Evolutionary conservation across 768 basidiomycete species (phyloP), one percentile per base, ranked within the genome.

Genomic region (Pleurotus cornucopiae): DNA sequence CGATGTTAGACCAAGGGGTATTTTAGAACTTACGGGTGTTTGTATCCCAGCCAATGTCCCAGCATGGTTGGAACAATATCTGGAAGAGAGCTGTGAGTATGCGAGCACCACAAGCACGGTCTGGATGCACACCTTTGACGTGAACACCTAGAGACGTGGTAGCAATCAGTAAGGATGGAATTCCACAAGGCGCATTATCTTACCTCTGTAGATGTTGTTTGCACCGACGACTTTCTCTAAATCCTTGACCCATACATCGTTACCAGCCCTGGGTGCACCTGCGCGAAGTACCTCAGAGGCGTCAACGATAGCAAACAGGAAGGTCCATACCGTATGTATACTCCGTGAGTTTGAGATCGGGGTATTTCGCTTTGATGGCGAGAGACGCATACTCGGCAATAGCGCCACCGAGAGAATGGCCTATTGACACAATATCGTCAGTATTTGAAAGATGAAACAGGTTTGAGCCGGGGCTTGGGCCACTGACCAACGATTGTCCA

Each of bases 1-100:
- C 11, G 30, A 7, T 7, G 11, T 9, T 11, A 34, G 11, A 34
- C 30, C 30, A 9, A 9, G 30, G 30, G 30, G 11, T 34, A 34
- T 34, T 34, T 34, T 34, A 4, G n/a, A 30, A 34, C 21, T 47
- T 25, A 47, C 48, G 48, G 48, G 48, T 49, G 48, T 9, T 30
- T 23, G 20, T 49, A 49, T 14, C 48, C 48, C 1, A 49, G 37
- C 48, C 48, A 49, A 49, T 49, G 48, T 14, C 48, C 48, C 25
- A 49, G 48, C 48, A 49, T 49, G 26, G 48, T 49, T n/a, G 48
- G 48, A 12, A 49, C 48, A 14, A 49, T 49, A 34, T 49, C 48
- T 49, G 9, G 26, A 34, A 34, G 38, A 40, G 21, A 39, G 16
- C 20, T 9, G 23, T 18, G 6, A 37, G 37, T 18, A 18, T 34